Conservation (phyloP, 225 moss, liverwort and hornwort species). For the Straminergon stramineum region DNA sequence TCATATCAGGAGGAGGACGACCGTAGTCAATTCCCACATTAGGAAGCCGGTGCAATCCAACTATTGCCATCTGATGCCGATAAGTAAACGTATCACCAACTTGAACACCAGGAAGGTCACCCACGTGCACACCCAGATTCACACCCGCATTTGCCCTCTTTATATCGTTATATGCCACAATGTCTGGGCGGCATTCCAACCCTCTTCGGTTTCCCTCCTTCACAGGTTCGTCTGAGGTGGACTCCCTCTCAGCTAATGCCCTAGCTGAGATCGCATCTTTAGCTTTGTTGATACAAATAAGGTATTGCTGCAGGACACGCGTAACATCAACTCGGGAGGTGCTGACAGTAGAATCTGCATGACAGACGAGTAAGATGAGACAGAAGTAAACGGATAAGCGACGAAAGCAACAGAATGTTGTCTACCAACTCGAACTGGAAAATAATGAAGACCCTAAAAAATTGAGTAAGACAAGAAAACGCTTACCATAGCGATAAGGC, state of each 20-base stretch:
- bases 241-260: slow-evolving; percentile 2
- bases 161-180: slow-evolving; percentile 33
- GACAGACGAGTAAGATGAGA: background rate
- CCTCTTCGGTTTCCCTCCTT: slow-evolving; percentile 9
- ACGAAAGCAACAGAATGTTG: background rate
- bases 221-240: background rate
- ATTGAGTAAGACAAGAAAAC: background rate
- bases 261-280: background rate
- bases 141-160: slow-evolving; percentile 8
- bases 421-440: background rate
- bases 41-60: slow-evolving; percentile 43
- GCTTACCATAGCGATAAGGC: slow-evolving; percentile 10
- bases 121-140: slow-evolving; percentile 21
- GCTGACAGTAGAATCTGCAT: slow-evolving; percentile 32
- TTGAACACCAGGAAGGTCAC: slow-evolving; percentile 40
- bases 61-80: slow-evolving; percentile 48
- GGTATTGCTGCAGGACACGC: slow-evolving; percentile 16
- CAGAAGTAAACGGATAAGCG: background rate
- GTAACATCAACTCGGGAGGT: slow-evolving; percentile 13
- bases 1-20: slow-evolving; percentile 4
- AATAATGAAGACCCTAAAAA: background rate
- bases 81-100: slow-evolving; percentile 32
- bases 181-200: slow-evolving; percentile 33
- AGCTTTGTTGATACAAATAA: slow-evolving; percentile 1
- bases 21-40: slow-evolving; percentile 52